Conservation (phyloP, 2,329 filamentous ascomycete genomes). For the Atkinsonella texensis region DNA sequence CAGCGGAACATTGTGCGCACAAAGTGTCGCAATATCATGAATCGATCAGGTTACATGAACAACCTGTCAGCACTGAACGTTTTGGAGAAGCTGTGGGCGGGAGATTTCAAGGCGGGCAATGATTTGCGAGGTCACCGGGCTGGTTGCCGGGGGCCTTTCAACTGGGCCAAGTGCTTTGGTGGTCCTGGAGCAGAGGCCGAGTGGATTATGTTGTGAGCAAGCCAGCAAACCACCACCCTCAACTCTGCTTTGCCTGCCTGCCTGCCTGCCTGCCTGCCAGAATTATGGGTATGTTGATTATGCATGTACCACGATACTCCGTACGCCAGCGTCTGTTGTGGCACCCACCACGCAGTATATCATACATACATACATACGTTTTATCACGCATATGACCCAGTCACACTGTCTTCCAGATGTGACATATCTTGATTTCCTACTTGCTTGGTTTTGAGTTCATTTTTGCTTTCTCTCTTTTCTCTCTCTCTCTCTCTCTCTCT, state of each 20-base stretch:
- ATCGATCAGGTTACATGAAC: constrained; percentile 85
- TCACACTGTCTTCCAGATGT: not conserved
- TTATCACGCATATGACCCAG: not conserved
- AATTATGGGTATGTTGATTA: too few species aligned
- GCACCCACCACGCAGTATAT: not conserved
- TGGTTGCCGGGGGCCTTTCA: constrained; percentile 38
- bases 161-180: constrained; percentile 46
- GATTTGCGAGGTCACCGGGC: constrained; percentile 22
- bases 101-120: constrained; percentile 30
- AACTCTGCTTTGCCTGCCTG: not conserved
- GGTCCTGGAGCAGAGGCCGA: constrained; percentile 46
- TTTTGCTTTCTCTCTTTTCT: not conserved
- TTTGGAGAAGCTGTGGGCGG: constrained; percentile 71
- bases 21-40: constrained; percentile 76
- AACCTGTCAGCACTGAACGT: constrained; percentile 79
- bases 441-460: not conserved
- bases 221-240: not conserved
- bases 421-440: not conserved
- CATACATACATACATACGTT: not conserved
- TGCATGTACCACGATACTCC: too few species aligned
- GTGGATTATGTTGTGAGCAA: constrained; percentile 50
- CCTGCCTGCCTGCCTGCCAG: too few species aligned
- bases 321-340: not conserved
- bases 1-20: constrained; percentile 69
- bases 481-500: too few species aligned